These are phyloP conservation scores for Crithidia mellificae DNA, from an alignment of 208 protist species.

Conservation along the genomic window DNA sequence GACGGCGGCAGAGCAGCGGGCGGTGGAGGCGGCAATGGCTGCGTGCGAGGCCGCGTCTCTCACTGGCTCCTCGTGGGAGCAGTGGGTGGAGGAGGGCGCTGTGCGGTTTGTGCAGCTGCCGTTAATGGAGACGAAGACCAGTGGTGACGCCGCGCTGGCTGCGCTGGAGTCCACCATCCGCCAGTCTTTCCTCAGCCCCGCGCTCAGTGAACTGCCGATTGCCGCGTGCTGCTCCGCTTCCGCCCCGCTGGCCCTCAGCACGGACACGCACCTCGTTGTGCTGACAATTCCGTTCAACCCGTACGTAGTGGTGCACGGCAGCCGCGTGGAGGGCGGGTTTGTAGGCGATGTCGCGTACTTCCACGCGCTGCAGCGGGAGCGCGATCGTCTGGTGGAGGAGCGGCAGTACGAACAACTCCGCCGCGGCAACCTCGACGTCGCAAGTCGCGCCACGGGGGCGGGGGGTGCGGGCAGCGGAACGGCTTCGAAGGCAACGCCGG, in stretches of 20 bases:
- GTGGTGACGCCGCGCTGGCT: background rate
- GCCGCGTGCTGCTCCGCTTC: slow-evolving; percentile 10
- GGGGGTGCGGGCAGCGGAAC: background rate
- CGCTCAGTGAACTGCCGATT: slow-evolving; percentile 4
- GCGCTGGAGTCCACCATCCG: slow-evolving; percentile 22
- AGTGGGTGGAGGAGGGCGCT: slow-evolving; percentile 19
- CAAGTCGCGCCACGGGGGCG: slow-evolving; percentile 9
- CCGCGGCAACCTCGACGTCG: slow-evolving; percentile 8
- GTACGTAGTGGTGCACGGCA: slow-evolving; percentile 74
- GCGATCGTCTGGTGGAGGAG: slow-evolving; percentile 37
- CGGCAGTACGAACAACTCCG: slow-evolving; percentile 30
- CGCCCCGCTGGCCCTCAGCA: background rate
- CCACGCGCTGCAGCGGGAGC: slow-evolving; percentile 39
- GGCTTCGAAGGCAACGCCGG: background rate
- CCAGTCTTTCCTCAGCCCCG: slow-evolving; percentile 31
- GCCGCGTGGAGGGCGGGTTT: slow-evolving; percentile 57
- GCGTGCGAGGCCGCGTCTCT: too few relatives aligned
- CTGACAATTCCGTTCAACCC: slow-evolving; percentile 49
- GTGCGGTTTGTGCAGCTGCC: slow-evolving; percentile 18
- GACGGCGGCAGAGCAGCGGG: slow-evolving; percentile 23
- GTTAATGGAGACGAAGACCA: background rate
- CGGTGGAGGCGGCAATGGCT: slow-evolving; percentile 12
- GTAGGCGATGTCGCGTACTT: slow-evolving; percentile 40
- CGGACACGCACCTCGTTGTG: slow-evolving; percentile 7
- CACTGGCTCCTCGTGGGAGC: slow-evolving; percentile 2